Evolutionary conservation across 306 rosid species (phyloP), one percentile per base, ranked within the genome.

Genomic region (Trifolium subterraneum): DNA sequence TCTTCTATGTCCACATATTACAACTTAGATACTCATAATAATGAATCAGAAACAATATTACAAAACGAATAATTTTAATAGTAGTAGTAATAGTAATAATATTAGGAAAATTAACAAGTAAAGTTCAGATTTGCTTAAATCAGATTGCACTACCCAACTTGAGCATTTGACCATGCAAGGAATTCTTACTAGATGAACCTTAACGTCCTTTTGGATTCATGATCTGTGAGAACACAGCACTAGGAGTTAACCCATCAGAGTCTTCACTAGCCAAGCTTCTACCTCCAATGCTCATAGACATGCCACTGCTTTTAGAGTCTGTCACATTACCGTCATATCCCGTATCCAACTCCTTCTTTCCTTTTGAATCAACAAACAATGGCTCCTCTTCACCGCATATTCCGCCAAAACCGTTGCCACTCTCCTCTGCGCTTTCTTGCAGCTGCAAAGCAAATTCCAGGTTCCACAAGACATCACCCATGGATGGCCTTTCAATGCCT

Each of bases 381-480:
- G 92, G 85, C 82, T 84, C 99, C 39, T 79, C 99, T 65, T 87
- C 94, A 0, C 60, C 9, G 22, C 68, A 74, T 25, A 81, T 77
- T 55, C 78, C 86, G 0, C 81, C 83, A 2, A 88, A 81, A 7
- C 85, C 87, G 18, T 80, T 80, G 27, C 93, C 99, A 47, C 90
- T 87, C 81, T 92, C 98, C 73, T 95, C 99, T 10, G 99, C 98
- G 5, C 97, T 95, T 78, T 95, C 98, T 81, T 95, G 99, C 75
- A 95, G 87, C 93, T 95, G 99, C 90, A 95, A 86, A 29, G 98
- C 98, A 25, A 95, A 95, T 82, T 95, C 99, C 9, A 95, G 95
- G 88, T 95, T 95, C 99, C 99, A 95, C 81, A 95, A 80, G 7
- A 95, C 99, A 59, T 95, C 99, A 7, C 99, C 99, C 97, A 95